These are phyloP conservation scores for Claviceps sp. DNA, from an alignment of 2,329 filamentous ascomycete genomes.

Conservation along the genomic window DNA sequence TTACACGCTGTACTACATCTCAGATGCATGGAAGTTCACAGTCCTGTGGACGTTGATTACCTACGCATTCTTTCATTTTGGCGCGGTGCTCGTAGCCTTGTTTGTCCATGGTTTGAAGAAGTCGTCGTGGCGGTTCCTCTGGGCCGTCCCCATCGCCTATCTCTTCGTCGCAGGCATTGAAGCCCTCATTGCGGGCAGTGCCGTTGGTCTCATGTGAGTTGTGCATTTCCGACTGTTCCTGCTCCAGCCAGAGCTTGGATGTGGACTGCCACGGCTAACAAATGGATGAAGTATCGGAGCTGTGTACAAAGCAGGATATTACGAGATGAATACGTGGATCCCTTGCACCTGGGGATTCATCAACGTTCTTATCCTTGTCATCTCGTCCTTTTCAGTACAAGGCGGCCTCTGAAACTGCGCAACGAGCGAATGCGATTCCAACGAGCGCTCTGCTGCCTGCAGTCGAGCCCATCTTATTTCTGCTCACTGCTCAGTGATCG, in stretches of 20 bases:
- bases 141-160: conserved; percentile 61
- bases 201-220: conserved; percentile 66
- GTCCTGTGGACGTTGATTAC: conserved; percentile 75
- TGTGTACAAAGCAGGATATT: conserved; percentile 70
- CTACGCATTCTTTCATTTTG: conserved; percentile 61
- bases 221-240: not conserved
- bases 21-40: conserved; percentile 79
- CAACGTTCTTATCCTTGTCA: conserved; percentile 67
- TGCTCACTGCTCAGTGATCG: no score
- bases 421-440: not conserved
- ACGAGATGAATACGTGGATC: conserved; percentile 89
- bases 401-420: conserved; percentile 54
- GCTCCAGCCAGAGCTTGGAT: not conserved
- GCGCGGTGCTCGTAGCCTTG: conserved; percentile 58
- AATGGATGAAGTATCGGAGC: conserved; percentile 58
- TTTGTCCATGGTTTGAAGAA: conserved; percentile 52
- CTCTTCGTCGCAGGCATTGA: conserved; percentile 59
- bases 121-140: conserved; percentile 48
- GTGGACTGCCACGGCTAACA: not conserved
- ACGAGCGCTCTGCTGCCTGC: not conserved
- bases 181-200: conserved; percentile 65
- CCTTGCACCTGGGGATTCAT: conserved; percentile 80
- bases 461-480: no score
- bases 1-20: conserved; percentile 56
- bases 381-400: conserved; percentile 88